Percentiles rank a stretch among this genome's conserved stretches.
These are phyloP conservation scores for Flaveria sonorensis DNA, from an alignment of 129 eudicot genomes.

Conservation along the genomic window DNA sequence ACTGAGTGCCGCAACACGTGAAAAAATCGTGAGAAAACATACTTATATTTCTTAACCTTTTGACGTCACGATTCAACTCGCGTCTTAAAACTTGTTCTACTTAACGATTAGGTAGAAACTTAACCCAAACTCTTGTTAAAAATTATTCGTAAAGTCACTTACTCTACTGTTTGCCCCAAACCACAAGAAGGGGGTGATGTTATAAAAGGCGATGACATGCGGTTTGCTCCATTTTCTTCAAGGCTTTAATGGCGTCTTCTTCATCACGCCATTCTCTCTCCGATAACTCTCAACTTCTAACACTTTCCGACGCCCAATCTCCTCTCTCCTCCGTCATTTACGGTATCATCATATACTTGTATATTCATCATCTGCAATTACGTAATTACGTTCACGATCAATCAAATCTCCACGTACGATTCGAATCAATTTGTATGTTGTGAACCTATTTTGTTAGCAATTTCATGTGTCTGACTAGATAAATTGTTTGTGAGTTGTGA, in stretches of 20 bases:
- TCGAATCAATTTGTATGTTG: neutral
- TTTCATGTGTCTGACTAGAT: slow-evolving; percentile 1
- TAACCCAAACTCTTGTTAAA: too few species aligned
- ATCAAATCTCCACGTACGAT: neutral
- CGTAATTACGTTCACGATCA: slow-evolving; percentile 8
- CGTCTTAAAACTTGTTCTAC: too few species aligned
- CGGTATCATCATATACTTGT: slow-evolving; percentile 23
- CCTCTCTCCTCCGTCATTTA: slow-evolving; percentile 53
- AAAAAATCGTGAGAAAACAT: too few species aligned
- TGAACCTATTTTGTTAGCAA: slow-evolving; percentile 1
- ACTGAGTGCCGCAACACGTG: too few species aligned
- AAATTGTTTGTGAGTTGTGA: neutral
- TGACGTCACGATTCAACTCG: too few species aligned
- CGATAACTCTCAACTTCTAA: slow-evolving; percentile 32
- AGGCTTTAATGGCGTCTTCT: slow-evolving; percentile 40
- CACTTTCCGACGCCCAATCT: slow-evolving; percentile 43
- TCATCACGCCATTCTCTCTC: slow-evolving; percentile 35
- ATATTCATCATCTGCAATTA: slow-evolving; percentile 13
- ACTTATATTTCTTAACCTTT: too few species aligned
- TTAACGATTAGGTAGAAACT: too few species aligned
- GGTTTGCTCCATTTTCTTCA: neutral
- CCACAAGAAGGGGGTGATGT: neutral
- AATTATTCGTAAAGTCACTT: too few species aligned
- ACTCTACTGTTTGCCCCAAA: neutral
- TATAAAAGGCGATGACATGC: neutral